Evolutionary conservation across 805 yeast species (phyloP), one percentile per base, ranked within the genome.

Genomic region (Torulaspora microellipsoides): DNA sequence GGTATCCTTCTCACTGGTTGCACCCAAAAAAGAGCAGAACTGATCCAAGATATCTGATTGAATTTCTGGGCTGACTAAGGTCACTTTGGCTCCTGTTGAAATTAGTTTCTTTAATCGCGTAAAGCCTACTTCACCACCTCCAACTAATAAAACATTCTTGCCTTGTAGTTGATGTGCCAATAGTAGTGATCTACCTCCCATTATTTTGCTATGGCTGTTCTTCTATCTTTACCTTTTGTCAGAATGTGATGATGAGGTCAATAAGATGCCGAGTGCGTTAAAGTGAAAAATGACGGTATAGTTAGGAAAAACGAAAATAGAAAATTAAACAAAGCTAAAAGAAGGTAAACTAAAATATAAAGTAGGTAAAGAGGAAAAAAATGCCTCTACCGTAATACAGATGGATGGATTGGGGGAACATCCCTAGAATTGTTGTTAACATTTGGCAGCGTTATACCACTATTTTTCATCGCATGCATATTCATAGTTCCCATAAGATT

Each of bases 121-220:
- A 13, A 52, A 38, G 2, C 63, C 60, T 12, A 65, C 66, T 31
- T 57, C 64, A n/a, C 69, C 69, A 14, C 58, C 66, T 8, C 69
- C 69, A 12, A 65, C 56, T 8, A 65, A 39, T 12, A 65, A 45
- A 3, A 65, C 55, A 33, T 58, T 48, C 31, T 51, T 50, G 14
- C 45, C 54, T 8, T 45, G 40, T 10, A 65, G 39, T 40, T 58
- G 52, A 40, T 63, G 66, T 1, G 67, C 66, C 15, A 64, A 39
- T 40, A 56, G 56, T 28, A 64, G 45, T 11, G 64, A 61, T 20
- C 47, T 46, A 20, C 47, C 39, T 20, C 44, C 43, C 55, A 46
- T 51, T 15, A 27, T 30, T 28, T n/a, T 23, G n/a, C 31, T 40
- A 11, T 15, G 10, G 12, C 32, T 28, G 33, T 37, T 13, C 30